phyloP scores from a whole-genome alignment of 106 monocot species.

The Chionographis japonica region DNA sequence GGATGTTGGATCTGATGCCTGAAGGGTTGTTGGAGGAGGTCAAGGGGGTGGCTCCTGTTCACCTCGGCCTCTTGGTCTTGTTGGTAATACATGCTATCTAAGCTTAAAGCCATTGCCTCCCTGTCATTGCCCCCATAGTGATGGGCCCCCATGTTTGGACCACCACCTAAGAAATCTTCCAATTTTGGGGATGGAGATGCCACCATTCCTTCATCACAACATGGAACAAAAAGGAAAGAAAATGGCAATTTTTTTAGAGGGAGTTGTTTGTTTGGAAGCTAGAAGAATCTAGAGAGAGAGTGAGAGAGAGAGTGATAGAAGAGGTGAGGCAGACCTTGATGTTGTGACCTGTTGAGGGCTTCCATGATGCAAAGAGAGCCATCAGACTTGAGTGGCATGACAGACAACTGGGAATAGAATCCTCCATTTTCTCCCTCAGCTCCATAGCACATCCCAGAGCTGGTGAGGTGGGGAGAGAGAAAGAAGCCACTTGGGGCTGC shows the following conservation, averaged over 20 bases:
- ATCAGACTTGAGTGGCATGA: constrained; percentile 93
- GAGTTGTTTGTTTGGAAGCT: constrained; percentile 10
- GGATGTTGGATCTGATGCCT: constrained; percentile 18
- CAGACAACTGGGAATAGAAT: constrained; percentile 52
- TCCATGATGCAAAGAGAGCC: constrained; percentile 98
- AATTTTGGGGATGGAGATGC: constrained; percentile 86
- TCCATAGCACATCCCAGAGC: constrained; percentile 57
- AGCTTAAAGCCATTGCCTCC: constrained; percentile 60
- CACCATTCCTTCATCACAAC: constrained; percentile 56
- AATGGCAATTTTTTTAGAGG: not conserved
- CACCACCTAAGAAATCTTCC: constrained; percentile 91
- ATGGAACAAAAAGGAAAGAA: constrained; percentile 10
- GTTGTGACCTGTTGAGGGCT: constrained; percentile 53
- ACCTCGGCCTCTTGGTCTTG: constrained; percentile 34
- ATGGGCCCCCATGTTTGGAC: constrained; percentile 78
- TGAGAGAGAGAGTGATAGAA: constrained; percentile 5
- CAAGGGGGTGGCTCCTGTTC: constrained; percentile 28
- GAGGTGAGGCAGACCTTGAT: constrained; percentile 24
- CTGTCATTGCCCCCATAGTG: constrained; percentile 61
- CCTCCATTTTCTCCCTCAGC: constrained; percentile 44
- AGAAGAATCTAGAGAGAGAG: constrained; percentile 9
- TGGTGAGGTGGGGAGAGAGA: constrained; percentile 35
- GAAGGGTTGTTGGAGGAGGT: constrained; percentile 32
- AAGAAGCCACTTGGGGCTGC: constrained; percentile 44
- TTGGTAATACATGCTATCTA: constrained; percentile 66